These are phyloP conservation scores for Drosera capensis DNA, from an alignment of 148 eudicot genomes.

Conservation along the genomic window DNA sequence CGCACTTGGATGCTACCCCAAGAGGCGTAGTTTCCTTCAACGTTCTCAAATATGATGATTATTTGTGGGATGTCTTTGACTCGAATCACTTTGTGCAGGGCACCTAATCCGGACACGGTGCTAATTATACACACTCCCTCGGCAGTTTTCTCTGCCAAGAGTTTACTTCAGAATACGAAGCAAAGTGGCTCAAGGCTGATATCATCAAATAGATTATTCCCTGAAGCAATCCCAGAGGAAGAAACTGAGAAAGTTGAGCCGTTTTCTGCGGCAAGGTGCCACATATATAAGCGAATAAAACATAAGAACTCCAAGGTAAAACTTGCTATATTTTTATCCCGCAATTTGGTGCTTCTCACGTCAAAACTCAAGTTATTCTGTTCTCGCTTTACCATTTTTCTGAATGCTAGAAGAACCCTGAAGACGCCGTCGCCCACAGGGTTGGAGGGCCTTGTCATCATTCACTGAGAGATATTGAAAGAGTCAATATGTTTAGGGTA, in stretches of 20 bases:
- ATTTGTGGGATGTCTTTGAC: no score
- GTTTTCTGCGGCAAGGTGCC: conserved; percentile 90
- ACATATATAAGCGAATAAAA: conserved; percentile 35
- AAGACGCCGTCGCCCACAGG: conserved; percentile 55
- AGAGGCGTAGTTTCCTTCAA: no score
- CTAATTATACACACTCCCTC: conserved; percentile 74
- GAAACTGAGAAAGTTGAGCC: conserved; percentile 51
- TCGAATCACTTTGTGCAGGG: conserved; percentile 37
- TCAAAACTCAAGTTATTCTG: no score
- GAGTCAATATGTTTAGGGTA: conserved; percentile 52
- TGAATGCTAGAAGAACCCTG: conserved; percentile 35
- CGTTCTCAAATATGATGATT: no score
- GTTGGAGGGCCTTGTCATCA: conserved; percentile 60
- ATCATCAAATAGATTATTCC: conserved; percentile 48
- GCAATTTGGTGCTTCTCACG: no score
- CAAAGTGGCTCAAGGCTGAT: conserved; percentile 71
- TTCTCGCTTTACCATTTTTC: no score
- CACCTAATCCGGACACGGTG: conserved; percentile 92
- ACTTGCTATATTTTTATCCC: no score
- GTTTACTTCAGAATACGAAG: conserved; percentile 46
- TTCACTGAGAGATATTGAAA: conserved; percentile 42
- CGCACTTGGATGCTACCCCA: no score
- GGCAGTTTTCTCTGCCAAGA: conserved; percentile 75
- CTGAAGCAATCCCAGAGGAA: conserved; percentile 27
- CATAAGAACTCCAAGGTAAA: conserved; percentile 38